A percentile compares a stretch with the other conserved stretches of the same genome.
These are phyloP conservation scores for Arthrocladium fulminans DNA, from an alignment of 2,329 filamentous ascomycete genomes.

Conservation along the genomic window DNA sequence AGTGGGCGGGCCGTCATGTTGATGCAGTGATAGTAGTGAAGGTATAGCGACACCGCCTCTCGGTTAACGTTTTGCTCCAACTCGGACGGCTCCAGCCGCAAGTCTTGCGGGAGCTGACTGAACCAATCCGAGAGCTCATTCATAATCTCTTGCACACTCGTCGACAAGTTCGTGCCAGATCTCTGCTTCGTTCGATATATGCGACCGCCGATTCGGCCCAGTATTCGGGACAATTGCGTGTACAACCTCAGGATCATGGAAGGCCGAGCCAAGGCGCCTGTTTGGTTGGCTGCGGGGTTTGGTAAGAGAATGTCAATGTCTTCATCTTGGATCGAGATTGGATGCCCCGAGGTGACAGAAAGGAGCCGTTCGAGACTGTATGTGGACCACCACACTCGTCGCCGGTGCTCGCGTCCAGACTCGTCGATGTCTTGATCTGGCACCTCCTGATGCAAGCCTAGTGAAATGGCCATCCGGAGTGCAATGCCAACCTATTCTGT, in stretches of 20 bases:
- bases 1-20: conserved; percentile 48
- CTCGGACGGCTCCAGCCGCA: conserved; percentile 40
- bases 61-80: conserved; percentile 33
- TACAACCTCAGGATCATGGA: conserved; percentile 44
- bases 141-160: conserved; percentile 43
- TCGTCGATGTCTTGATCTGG: conserved; percentile 31
- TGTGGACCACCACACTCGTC: conserved; percentile 48
- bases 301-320: conserved; percentile 40
- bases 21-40: conserved; percentile 49
- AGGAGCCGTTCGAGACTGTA: conserved; percentile 46
- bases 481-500: conserved; percentile 46
- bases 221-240: conserved; percentile 44
- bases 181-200: conserved; percentile 42
- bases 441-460: conserved; percentile 47
- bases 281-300: conserved; percentile 25
- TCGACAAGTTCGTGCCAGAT: conserved; percentile 40
- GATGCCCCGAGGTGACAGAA: conserved; percentile 46
- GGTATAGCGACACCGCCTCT: conserved; percentile 34
- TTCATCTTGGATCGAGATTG: conserved; percentile 45
- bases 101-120: conserved; percentile 36
- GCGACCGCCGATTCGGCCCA: conserved; percentile 41
- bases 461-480: conserved; percentile 47
- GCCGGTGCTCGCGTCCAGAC: conserved; percentile 38
- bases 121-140: conserved; percentile 42
- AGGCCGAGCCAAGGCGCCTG: not conserved